Conservation (phyloP, 805 yeast genomes). For the Maudiozyma serrabonitensis region DNA sequence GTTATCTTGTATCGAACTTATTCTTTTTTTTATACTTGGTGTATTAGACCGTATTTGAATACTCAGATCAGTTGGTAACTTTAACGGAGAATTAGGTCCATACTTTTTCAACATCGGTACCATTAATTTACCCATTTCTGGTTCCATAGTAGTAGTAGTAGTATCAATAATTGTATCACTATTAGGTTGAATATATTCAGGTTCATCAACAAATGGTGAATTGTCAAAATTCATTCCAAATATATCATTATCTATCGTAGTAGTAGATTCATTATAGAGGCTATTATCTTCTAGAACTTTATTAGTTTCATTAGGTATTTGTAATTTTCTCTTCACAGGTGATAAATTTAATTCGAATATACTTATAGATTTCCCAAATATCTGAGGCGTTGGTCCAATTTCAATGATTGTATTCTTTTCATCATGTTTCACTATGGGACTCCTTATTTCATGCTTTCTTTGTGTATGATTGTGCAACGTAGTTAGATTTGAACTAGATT, state of each 20-base stretch:
- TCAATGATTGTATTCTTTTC: background rate
- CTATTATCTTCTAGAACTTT: background rate
- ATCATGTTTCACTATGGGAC: background rate
- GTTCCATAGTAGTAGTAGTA: too few relatives aligned
- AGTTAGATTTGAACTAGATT: background rate
- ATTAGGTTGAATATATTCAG: background rate
- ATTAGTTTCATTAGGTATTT: slow-evolving; percentile 4
- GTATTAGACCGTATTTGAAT: slow-evolving; percentile 22
- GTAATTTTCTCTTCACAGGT: slow-evolving; percentile 14
- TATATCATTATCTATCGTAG: background rate
- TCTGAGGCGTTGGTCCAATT: slow-evolving; percentile 83
- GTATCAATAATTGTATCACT: background rate
- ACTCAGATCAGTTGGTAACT: slow-evolving; percentile 29
- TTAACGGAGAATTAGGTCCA: slow-evolving; percentile 25
- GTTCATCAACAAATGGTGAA: background rate
- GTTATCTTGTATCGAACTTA: background rate
- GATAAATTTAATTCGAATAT: slow-evolving; percentile 48
- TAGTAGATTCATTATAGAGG: background rate
- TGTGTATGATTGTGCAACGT: background rate
- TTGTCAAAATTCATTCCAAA: background rate
- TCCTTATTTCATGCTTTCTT: background rate
- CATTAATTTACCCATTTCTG: background rate
- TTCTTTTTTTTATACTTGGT: background rate
- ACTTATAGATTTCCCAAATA: slow-evolving; percentile 65
- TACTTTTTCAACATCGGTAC: slow-evolving; percentile 10